These are phyloP conservation scores for Alternaria metachromatica DNA, from an alignment of 2,329 filamentous ascomycete genomes.

Conservation along the genomic window DNA sequence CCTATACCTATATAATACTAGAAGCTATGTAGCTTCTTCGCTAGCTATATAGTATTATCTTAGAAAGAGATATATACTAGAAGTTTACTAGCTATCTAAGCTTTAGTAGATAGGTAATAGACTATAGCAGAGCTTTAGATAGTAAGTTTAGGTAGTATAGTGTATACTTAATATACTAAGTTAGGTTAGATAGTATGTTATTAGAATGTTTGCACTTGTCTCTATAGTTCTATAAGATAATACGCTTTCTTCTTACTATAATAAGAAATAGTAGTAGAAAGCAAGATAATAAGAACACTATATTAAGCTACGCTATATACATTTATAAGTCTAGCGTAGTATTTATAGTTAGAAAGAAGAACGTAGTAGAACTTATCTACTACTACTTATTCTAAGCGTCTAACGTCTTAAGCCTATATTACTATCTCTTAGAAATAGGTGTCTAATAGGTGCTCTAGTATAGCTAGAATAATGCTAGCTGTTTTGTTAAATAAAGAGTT, in stretches of 20 bases:
- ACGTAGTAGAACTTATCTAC: neutral
- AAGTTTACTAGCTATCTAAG: neutral
- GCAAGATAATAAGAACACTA: neutral
- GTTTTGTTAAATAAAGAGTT: no score
- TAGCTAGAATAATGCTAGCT: no score
- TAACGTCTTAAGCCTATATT: no score
- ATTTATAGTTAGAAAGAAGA: neutral
- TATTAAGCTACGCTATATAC: neutral
- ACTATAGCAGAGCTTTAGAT: neutral
- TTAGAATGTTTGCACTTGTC: no score
- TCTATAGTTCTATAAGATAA: no score
- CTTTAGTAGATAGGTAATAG: neutral
- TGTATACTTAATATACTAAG: no score
- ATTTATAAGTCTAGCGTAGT: neutral
- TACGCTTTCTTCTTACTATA: no score
- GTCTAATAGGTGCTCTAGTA: no score
- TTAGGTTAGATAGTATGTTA: no score
- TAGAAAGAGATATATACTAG: neutral
- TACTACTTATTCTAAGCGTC: no score
- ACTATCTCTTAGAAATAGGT: no score
- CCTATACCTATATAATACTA: neutral
- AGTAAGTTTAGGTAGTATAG: neutral
- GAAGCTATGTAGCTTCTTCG: neutral
- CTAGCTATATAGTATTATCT: neutral
- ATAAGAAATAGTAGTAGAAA: neutral